A percentile compares a stretch with the other conserved stretches of the same genome.
Conservation (phyloP, 2,329 filamentous ascomycete genomes). For the Celoporthe dispersa region DNA sequence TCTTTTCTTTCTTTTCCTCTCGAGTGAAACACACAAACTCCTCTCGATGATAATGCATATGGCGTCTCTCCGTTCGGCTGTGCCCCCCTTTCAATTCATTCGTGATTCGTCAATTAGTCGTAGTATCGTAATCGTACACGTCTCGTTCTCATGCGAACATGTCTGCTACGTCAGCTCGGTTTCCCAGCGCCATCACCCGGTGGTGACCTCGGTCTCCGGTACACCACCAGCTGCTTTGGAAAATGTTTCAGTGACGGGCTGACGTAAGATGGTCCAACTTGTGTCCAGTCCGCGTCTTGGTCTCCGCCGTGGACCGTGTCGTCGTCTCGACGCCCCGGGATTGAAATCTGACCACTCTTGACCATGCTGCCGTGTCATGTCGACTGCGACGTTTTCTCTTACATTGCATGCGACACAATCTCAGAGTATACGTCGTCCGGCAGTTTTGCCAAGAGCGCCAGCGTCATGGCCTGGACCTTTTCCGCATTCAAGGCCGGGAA, state of each 20-base stretch:
- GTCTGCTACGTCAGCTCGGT: background rate
- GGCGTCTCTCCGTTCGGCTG: background rate
- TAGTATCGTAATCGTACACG: constrained; percentile 25
- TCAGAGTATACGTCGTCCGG: constrained; percentile 89
- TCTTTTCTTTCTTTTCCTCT: background rate
- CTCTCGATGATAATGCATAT: background rate
- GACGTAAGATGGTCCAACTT: background rate
- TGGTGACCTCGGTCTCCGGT: background rate
- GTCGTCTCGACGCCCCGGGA: constrained; percentile 1
- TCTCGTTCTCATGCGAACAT: constrained; percentile 7
- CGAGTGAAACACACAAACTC: background rate
- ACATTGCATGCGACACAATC: constrained; percentile 85
- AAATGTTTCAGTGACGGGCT: background rate
- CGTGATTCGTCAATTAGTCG: constrained; percentile 21
- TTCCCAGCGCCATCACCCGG: background rate
- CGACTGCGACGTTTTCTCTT: constrained; percentile 33
- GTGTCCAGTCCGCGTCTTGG: background rate
- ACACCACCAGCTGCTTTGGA: background rate
- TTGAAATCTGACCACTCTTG: background rate
- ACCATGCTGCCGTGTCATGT: background rate
- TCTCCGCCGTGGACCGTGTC: background rate
- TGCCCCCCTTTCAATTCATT: background rate
- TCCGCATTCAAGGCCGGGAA: constrained; percentile 84
- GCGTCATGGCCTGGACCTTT: constrained; percentile 81
- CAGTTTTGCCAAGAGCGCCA: constrained; percentile 86